Base-by-base conservation (phyloP, 805 yeast species). In the Blastobotrys chiropterorum region DNA sequence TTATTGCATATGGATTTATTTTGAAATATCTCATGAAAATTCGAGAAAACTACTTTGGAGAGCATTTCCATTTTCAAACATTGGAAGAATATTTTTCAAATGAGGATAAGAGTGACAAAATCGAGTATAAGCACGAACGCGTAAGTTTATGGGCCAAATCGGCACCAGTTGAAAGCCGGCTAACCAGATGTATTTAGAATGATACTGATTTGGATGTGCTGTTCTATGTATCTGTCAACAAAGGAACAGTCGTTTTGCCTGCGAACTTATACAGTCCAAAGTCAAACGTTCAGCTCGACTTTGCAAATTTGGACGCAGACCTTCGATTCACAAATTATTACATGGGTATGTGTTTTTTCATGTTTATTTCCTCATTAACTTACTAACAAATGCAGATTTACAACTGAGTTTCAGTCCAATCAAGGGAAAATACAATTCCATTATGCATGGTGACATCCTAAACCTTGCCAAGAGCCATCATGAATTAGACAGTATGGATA, bases 21-120 rank as follows among this genome's bases (percentile, higher is more conserved):
- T 73, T 89, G 4, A 80, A 84, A 56, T 89, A 86, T 64, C 71
- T 92, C 42, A 80, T 90, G 72, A 77, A 81, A 14, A 73, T 94
- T 46, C 78, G 84, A 46, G 96, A 87, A 62, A 94, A 94, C 63
- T 92, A 94, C 64, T 86, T 94, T 66, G 99, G 99, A 2, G 94
- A 87, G 44, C 75, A 77, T 54, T 75, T 80, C n/a, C 87, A 83
- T 59, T 94, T 94, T 64, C 82, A 79, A 57, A 94, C 98, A 0
- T 76, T 89, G 45, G 94, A 88, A 56, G 99, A 92, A 64, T 90
- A 83, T 58, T 78, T 82, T 2, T 67, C 63, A 17, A 62, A 63
- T 15, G 54, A 62, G 14, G 55, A 51, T 21, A 50, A 47, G 43
- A 39, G 26, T 11, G 55, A 56, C n/a, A 38, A 53, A n/a, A 44